phyloP scores from a whole-genome alignment of 2,329 filamentous ascomycete species.

The Lachnellula arida region DNA sequence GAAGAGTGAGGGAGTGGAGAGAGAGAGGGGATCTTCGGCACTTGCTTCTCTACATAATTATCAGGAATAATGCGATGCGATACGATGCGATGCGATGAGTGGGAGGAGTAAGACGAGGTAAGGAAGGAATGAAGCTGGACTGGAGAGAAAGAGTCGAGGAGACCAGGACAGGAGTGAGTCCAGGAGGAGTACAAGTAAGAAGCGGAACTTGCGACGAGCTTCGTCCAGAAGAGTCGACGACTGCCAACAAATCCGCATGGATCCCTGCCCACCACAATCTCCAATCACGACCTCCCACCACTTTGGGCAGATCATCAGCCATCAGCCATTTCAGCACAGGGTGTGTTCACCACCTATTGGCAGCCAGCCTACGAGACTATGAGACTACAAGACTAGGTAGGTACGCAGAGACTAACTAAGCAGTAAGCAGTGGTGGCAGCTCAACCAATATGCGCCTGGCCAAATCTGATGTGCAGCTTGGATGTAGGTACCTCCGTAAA shows the following conservation, averaged over 20 bases:
- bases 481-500: not conserved
- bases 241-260: slow-evolving; percentile 12
- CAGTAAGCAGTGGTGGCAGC: not conserved
- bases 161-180: no score
- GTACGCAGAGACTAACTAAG: not conserved
- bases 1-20: not conserved
- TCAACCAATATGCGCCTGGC: not conserved
- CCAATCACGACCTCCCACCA: not conserved
- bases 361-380: no score
- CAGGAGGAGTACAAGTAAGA: no score
- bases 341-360: no score
- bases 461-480: not conserved
- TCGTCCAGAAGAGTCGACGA: not conserved
- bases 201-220: no score
- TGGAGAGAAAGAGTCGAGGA: no score
- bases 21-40: not conserved
- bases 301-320: not conserved
- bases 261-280: not conserved
- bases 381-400: no score
- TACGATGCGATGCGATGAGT: no score
- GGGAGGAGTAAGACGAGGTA: no score
- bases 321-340: not conserved
- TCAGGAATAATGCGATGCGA: no score
- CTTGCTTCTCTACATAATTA: no score
- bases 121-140: no score